Conservation (phyloP, 1,284 basidiomycete genomes). For the Microstroma glucosiphilum region DNA sequence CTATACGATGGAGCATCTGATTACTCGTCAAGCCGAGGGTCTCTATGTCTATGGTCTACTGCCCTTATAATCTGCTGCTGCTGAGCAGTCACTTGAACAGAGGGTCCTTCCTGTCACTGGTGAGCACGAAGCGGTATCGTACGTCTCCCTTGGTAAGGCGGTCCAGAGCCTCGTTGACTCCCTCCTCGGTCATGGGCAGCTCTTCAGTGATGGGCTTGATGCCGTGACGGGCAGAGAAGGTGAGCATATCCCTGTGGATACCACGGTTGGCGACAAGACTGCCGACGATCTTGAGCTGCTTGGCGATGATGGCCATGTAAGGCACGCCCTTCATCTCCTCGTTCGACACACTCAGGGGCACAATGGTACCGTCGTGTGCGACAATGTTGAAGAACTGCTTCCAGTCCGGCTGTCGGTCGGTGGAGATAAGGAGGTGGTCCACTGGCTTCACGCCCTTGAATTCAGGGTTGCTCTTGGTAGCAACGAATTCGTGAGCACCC, state of each 20-base stretch:
- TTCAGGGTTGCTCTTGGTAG: conserved; percentile 36
- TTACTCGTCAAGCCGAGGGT: too few species aligned
- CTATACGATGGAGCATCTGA: too few species aligned
- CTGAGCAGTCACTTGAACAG: too few species aligned
- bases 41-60: too few species aligned
- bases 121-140: neutral
- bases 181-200: conserved; percentile 44
- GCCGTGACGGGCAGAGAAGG: conserved; percentile 32
- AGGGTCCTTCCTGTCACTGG: too few species aligned
- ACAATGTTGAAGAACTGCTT: conserved; percentile 34
- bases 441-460: conserved; percentile 39
- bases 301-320: conserved; percentile 36
- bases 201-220: conserved; percentile 42
- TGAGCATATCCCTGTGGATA: conserved; percentile 6
- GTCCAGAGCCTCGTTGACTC: conserved; percentile 36
- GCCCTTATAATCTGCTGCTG: too few species aligned
- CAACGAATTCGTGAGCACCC: conserved; percentile 38
- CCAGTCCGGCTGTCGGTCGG: conserved; percentile 44
- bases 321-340: conserved; percentile 20
- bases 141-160: conserved; percentile 34
- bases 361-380: conserved; percentile 30
- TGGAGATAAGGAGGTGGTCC: conserved; percentile 36
- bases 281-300: conserved; percentile 36
- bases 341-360: conserved; percentile 37
- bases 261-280: conserved; percentile 34